Evolutionary conservation across 2,329 filamentous ascomycete genomes (phyloP).

Genomic region (Polychaeton citri): DNA sequence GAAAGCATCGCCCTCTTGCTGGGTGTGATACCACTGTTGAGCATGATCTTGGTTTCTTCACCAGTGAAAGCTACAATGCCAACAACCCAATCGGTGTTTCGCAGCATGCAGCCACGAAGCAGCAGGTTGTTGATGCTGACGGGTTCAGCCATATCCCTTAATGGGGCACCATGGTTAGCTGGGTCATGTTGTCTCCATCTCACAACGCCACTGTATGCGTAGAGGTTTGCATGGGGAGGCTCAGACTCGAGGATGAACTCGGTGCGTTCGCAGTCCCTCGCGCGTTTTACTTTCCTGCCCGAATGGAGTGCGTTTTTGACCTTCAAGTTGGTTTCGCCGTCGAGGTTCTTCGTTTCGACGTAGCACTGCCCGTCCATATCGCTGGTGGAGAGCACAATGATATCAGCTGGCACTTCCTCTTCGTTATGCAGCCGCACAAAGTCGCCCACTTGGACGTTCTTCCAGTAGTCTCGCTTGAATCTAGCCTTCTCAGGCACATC

Average conservation of each 20-base stretch:
- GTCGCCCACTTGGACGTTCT: constrained; percentile 86
- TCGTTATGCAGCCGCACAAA: constrained; percentile 95
- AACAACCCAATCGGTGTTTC: constrained; percentile 92
- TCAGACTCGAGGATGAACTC: constrained; percentile 87
- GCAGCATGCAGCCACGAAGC: constrained; percentile 79
- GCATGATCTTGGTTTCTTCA: constrained; percentile 97
- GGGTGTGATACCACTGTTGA: constrained; percentile 90
- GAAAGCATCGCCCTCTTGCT: constrained; percentile 87
- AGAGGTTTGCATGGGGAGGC: constrained; percentile 80
- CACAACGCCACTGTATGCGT: constrained; percentile 83
- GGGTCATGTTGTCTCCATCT: constrained; percentile 68
- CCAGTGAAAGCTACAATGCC: constrained; percentile 91
- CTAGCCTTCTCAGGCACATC: constrained; percentile 56
- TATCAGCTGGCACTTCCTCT: constrained; percentile 85
- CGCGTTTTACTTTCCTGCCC: constrained; percentile 70
- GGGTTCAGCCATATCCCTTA: constrained; percentile 75
- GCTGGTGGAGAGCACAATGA: constrained; percentile 84
- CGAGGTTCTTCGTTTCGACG: constrained; percentile 94
- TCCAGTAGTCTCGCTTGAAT: constrained; percentile 92
- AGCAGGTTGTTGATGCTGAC: constrained; percentile 92
- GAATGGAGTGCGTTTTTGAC: constrained; percentile 83
- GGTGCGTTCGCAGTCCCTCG: constrained; percentile 78
- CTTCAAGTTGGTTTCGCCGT: constrained; percentile 95
- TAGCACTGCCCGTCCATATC: constrained; percentile 92
- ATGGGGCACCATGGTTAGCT: constrained; percentile 46